A percentile compares a stretch with the other conserved stretches of the same genome.
Conservation (phyloP, 73 alveolate genomes). For the Paramecium sexaurelia region DNA sequence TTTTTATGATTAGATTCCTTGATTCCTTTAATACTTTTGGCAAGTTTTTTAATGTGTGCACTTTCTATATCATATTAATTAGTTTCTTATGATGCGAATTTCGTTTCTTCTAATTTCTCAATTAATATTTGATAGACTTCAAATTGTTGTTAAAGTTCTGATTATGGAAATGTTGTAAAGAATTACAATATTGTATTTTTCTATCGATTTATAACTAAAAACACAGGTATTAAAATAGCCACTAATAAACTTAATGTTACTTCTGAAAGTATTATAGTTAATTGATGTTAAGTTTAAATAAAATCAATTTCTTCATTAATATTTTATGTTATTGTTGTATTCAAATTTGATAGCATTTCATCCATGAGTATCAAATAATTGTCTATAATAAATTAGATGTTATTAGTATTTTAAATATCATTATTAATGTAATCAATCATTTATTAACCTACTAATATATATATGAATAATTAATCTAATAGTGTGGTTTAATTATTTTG, state of each 20-base stretch:
- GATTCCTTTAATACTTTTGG: neutral
- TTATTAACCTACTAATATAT: neutral
- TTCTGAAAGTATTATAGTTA: neutral
- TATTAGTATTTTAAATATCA: neutral
- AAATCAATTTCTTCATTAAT: neutral
- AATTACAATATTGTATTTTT: neutral
- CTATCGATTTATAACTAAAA: neutral
- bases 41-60: neutral
- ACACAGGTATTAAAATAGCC: neutral
- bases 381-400: neutral
- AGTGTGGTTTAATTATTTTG: neutral
- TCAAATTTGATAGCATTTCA: neutral
- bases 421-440: neutral
- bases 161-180: neutral
- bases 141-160: neutral
- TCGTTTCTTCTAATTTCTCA: neutral
- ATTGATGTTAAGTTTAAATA: neutral
- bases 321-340: neutral
- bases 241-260: neutral
- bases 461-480: neutral
- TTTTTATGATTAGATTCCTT: neutral
- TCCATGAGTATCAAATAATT: neutral
- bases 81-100: neutral
- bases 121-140: neutral
- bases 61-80: neutral